phyloP scores from a whole-genome alignment of 805 yeast genomes.

The Kazachstania taianensis region DNA sequence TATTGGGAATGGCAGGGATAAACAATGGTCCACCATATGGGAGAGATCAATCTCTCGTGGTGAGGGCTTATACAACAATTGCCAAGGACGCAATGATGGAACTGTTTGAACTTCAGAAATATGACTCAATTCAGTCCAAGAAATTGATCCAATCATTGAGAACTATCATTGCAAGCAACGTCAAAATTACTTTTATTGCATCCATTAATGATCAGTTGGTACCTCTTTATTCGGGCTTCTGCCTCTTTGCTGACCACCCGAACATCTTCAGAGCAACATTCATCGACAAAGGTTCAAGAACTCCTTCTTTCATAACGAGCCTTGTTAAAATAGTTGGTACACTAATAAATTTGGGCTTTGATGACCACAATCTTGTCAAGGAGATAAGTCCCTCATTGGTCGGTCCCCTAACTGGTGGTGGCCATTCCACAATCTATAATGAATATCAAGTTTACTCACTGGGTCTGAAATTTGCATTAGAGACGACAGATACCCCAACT shows the following conservation, averaged over 20 bases:
- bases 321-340: constrained; percentile 66
- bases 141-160: constrained; percentile 60
- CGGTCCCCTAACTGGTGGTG: constrained; percentile 91
- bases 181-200: constrained; percentile 73
- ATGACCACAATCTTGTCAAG: constrained; percentile 78
- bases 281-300: constrained; percentile 68
- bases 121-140: constrained; percentile 59
- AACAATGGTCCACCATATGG: constrained; percentile 93
- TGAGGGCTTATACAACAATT: constrained; percentile 81
- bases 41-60: constrained; percentile 71
- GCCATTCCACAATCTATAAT: constrained; percentile 83
- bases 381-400: constrained; percentile 74
- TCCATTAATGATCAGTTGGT: constrained; percentile 90
- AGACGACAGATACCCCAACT: constrained; percentile 51
- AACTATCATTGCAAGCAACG: constrained; percentile 55
- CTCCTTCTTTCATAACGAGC: constrained; percentile 70
- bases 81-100: constrained; percentile 83
- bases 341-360: constrained; percentile 63
- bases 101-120: constrained; percentile 77
- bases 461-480: constrained; percentile 65
- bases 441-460: constrained; percentile 76
- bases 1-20: constrained; percentile 92
- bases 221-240: constrained; percentile 81
- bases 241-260: constrained; percentile 79
- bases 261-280: constrained; percentile 83